These are phyloP conservation scores for Aspergillus transmontanensis DNA, from an alignment of 2,329 filamentous ascomycete species.

Conservation along the genomic window DNA sequence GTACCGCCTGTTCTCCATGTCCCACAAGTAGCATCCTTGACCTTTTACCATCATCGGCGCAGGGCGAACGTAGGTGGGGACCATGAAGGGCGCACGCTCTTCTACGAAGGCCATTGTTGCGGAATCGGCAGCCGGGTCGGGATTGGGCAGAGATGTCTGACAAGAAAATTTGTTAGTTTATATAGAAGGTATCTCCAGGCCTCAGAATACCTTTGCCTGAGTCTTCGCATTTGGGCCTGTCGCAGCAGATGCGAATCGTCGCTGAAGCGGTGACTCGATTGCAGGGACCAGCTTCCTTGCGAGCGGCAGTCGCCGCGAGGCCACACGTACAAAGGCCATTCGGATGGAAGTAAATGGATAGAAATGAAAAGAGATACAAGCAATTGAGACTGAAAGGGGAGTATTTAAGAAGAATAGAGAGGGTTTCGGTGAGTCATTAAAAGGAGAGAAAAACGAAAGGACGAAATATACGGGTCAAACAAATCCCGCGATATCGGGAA, in stretches of 20 bases:
- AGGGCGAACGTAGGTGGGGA: constrained; percentile 90
- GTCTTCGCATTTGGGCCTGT: constrained; percentile 32
- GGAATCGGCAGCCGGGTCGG: constrained; percentile 74
- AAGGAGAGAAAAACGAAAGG: constrained; percentile 4
- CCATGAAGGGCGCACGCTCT: constrained; percentile 84
- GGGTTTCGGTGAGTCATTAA: constrained; percentile 8
- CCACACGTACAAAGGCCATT: constrained; percentile 39
- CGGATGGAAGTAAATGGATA: background rate
- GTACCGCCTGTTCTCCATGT: constrained; percentile 85
- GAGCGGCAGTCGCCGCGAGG: constrained; percentile 38
- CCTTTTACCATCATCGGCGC: constrained; percentile 87
- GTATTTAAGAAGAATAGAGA: constrained; percentile 7
- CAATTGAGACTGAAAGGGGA: background rate
- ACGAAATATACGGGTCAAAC: constrained; percentile 18
- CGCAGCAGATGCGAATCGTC: constrained; percentile 33
- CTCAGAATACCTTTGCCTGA: constrained; percentile 26
- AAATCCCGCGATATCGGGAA: constrained; percentile 34
- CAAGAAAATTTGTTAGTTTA: background rate
- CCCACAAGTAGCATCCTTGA: constrained; percentile 84
- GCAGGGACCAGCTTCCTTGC: constrained; percentile 31
- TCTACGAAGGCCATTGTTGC: constrained; percentile 73
- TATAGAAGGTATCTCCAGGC: background rate
- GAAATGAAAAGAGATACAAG: background rate
- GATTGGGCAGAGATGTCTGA: constrained; percentile 60
- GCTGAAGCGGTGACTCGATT: constrained; percentile 36